Conservation (phyloP, 1,139 yeast species). For the Magnusiomyces tetraspermus region DNA sequence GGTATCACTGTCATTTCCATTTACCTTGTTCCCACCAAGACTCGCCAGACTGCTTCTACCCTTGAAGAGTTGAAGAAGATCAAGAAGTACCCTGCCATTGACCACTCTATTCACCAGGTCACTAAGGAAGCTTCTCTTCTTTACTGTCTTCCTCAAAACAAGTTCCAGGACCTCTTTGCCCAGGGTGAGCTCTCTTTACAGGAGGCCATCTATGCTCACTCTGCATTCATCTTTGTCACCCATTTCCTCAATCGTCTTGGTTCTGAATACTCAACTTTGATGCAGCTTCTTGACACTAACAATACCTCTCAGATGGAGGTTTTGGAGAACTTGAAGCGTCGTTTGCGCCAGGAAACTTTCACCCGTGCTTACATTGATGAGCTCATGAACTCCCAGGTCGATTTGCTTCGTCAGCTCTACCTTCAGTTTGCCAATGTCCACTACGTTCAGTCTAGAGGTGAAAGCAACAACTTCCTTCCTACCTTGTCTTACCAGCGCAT, state of each 20-base stretch:
- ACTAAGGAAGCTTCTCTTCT: conserved; percentile 89
- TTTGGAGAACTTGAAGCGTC: conserved; percentile 69
- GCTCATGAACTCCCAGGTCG: conserved; percentile 60
- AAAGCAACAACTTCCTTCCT: conserved; percentile 46
- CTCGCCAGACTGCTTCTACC: conserved; percentile 31
- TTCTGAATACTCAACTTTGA: conserved; percentile 70
- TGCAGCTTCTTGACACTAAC: conserved; percentile 52
- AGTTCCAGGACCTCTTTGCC: conserved; percentile 67
- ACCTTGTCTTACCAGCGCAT: conserved; percentile 86
- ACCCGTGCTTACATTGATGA: conserved; percentile 78
- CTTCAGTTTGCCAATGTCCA: conserved; percentile 89
- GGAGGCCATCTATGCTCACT: conserved; percentile 90
- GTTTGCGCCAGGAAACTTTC: conserved; percentile 88
- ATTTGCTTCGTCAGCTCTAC: conserved; percentile 71
- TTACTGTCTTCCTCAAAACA: conserved; percentile 83
- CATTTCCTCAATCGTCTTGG: conserved; percentile 94
- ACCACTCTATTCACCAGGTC: conserved; percentile 78
- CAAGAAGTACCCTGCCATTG: conserved; percentile 40
- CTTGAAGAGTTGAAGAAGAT: conserved; percentile 29
- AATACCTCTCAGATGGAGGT: conserved; percentile 60
- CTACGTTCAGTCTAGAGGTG: conserved; percentile 56
- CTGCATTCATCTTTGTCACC: conserved; percentile 84
- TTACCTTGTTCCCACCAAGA: conserved; percentile 55
- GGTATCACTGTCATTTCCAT: conserved; percentile 81
- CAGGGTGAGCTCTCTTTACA: conserved; percentile 78